phyloP scores from a whole-genome alignment of 352 stramenopile species.

The Blastocystis sp. region DNA sequence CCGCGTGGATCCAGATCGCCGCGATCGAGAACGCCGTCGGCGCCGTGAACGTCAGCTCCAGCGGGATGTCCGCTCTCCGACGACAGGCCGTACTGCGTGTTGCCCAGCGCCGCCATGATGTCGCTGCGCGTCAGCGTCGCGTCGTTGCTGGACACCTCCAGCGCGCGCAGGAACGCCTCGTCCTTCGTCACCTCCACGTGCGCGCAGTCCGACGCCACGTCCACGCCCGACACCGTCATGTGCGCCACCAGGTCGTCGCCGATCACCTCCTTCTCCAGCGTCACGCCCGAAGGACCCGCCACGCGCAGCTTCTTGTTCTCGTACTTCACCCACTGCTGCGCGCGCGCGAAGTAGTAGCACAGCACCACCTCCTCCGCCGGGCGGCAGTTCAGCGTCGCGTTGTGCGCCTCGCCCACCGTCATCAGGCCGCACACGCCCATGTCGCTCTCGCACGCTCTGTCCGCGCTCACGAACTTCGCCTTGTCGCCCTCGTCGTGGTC shows the following conservation, averaged over 20 bases:
- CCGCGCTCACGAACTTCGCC: constrained; percentile 40
- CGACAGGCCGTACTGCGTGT: constrained; percentile 53
- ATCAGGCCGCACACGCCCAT: constrained; percentile 46
- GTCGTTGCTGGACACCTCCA: constrained; percentile 30
- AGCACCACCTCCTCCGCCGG: constrained; percentile 10
- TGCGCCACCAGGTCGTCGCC: constrained; percentile 36
- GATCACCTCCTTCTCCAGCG: constrained; percentile 16
- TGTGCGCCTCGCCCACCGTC: not conserved
- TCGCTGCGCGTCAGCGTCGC: not conserved
- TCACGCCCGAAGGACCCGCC: not conserved
- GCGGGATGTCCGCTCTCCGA: constrained; percentile 55
- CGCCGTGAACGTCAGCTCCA: constrained; percentile 32
- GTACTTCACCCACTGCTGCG: constrained; percentile 32
- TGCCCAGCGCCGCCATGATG: constrained; percentile 28
- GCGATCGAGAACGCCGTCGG: not conserved
- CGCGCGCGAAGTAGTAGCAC: constrained; percentile 64
- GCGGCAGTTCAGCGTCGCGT: not conserved
- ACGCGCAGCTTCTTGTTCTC: not conserved
- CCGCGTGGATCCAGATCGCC: constrained; percentile 1
- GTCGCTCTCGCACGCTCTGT: not conserved
- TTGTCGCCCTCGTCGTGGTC: constrained; percentile 35
- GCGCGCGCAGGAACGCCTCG: not conserved
- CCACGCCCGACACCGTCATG: constrained; percentile 20
- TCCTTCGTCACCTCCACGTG: not conserved
- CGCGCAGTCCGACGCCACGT: constrained; percentile 4